Base-by-base conservation (phyloP, 1,139 yeast genomes). In the Keqinozyma sinolaborantium region DNA sequence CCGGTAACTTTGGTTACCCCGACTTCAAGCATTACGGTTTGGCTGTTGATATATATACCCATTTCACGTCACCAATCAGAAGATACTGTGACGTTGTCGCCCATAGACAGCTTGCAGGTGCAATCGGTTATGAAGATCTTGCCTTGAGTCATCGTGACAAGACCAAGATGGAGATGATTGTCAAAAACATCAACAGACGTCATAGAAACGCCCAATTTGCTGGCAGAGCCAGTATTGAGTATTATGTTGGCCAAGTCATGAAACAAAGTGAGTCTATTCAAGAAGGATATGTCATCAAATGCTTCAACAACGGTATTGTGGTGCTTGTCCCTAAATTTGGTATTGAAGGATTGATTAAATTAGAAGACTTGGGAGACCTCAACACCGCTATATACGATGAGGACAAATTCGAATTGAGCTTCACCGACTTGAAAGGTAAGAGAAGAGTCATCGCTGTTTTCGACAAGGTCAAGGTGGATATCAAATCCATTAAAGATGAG, bases 191-290 rank as follows among this genome's bases (percentile, higher is more conserved):
- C 52, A 94, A 94, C 64, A 82, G 73, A 50, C 83, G 97, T 48
- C 99, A 94, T 57, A 79, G 98, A 59, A 94, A 92, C 57, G 98
- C 98, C 0, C 99, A 94, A 61, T 86, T 92, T 70, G 99, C 98
- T 2, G 98, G 98, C 23, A 77, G 99, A 52, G 96, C 98, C 21
- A 85, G 95, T 56, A 87, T 94, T 42, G 98, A 94, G 56, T 94
- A 92, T 59, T 92, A 87, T 51, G 98, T 94, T 28, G 98, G 98
- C 10, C 98, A 94, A 63, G 97, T 90, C 23, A 83, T 94, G 83
- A 84, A 88, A 56, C 80, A 79, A 50, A 76, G 78, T 42, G 83
- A 82, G 40, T 61, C 78, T 23, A 65, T 64, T 23, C 95, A 88
- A 53, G 94, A 88, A 44, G 98, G 97, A 5, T 90, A 87, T 49